Evolutionary conservation across 352 stramenopile genomes (phyloP).

Genomic region (Pythium dissotocum): DNA sequence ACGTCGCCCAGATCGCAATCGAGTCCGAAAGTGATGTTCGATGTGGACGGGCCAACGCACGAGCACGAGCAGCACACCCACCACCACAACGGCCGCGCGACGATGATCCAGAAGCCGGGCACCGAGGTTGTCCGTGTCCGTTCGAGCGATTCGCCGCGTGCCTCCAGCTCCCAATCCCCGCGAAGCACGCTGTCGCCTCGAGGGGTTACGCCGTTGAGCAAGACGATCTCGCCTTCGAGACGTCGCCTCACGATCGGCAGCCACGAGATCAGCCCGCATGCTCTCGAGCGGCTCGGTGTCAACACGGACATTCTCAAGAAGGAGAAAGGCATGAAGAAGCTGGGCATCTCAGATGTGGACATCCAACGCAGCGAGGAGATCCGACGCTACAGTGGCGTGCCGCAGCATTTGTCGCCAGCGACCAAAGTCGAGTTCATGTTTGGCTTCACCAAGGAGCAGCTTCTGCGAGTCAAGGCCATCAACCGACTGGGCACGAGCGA

Average conservation of each 20-base stretch:
- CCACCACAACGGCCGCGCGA: neutral
- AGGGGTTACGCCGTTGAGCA: slow-evolving; percentile 3
- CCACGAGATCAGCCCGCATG: slow-evolving; percentile 34
- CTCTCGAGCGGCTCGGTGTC: slow-evolving; percentile 37
- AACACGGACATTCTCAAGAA: slow-evolving; percentile 42
- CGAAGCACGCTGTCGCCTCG: neutral
- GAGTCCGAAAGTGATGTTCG: neutral
- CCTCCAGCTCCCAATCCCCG: neutral
- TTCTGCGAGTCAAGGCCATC: slow-evolving; percentile 41
- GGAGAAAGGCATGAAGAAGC: slow-evolving; percentile 52
- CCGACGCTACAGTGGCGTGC: slow-evolving; percentile 32
- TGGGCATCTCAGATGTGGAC: slow-evolving; percentile 45
- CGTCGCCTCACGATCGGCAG: slow-evolving; percentile 27
- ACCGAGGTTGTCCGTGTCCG: slow-evolving; percentile 2
- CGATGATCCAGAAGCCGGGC: slow-evolving; percentile 17
- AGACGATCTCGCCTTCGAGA: slow-evolving; percentile 16
- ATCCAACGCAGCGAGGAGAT: slow-evolving; percentile 36
- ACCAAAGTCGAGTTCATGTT: slow-evolving; percentile 41
- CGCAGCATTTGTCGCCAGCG: slow-evolving; percentile 8
- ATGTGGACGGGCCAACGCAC: neutral
- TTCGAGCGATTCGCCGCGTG: neutral
- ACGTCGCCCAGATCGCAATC: slow-evolving; percentile 15
- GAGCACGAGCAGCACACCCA: neutral
- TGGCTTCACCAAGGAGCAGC: slow-evolving; percentile 40
- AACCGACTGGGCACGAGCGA: slow-evolving; percentile 40